phyloP scores from a whole-genome alignment of 768 basidiomycete species.

The Clathrus columnatus region DNA sequence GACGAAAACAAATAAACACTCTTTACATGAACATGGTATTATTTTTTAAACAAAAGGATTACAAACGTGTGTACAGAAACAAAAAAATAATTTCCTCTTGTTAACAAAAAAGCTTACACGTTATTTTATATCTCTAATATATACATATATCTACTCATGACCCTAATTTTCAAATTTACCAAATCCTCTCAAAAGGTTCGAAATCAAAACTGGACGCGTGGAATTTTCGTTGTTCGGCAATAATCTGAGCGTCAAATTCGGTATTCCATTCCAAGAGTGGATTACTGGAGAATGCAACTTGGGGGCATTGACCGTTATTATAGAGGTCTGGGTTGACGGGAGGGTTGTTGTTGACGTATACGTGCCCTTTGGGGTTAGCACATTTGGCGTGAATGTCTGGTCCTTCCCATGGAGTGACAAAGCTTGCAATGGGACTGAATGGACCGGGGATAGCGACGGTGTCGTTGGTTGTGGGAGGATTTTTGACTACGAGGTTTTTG shows the following conservation, averaged over 20 bases:
- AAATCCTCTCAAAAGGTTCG: neutral
- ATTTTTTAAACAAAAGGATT: too few relatives aligned
- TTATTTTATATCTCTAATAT: too few relatives aligned
- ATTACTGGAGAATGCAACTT: neutral
- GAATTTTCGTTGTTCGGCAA: neutral
- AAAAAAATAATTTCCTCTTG: too few relatives aligned
- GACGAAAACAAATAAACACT: too few relatives aligned
- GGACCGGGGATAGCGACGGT: neutral
- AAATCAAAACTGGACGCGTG: neutral
- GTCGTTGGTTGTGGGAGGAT: neutral
- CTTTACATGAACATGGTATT: too few relatives aligned
- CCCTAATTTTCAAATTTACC: neutral
- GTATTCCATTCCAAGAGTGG: neutral
- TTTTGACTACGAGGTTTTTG: slow-evolving; percentile 26
- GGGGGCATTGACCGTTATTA: neutral
- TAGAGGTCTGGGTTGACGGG: neutral
- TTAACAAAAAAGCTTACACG: too few relatives aligned
- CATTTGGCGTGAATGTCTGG: neutral
- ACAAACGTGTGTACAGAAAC: too few relatives aligned
- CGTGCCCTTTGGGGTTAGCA: slow-evolving; percentile 20
- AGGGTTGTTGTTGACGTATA: neutral
- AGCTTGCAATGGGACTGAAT: neutral
- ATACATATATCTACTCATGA: too few relatives aligned
- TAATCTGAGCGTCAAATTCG: neutral
- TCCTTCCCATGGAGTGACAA: neutral